Evolutionary conservation across 1,284 basidiomycete genomes (phyloP), one percentile per base, ranked within the genome.

Genomic region (Microbotryomycetes sp.): DNA sequence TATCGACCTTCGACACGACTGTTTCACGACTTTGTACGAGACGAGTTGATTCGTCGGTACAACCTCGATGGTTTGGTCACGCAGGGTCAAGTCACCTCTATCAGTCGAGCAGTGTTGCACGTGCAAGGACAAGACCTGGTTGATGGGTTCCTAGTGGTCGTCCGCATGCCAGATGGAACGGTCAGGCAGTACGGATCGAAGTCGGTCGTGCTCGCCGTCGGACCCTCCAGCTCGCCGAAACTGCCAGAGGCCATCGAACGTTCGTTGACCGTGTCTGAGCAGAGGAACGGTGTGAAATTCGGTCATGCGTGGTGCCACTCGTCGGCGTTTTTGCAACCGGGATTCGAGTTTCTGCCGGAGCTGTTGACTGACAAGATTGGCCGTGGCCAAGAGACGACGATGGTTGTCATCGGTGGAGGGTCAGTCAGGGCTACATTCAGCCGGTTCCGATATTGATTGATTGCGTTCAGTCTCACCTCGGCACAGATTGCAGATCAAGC

Each of bases 341-440:
- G 64, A 2, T 72, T 70, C 49, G 49, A 62, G 2, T 55, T 61
- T 14, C 71, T 71, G 0, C 46, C 61, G 1, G 25, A 61, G 15
- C 6, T 14, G 15, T 25, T 65, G 1, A 50, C 61, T 29, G 49
- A 30, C 28, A 50, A 31, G 23, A 59, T 70, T 0, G 16, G 47
- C 12, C 9, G 3, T 5, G 54, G 69, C 1, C 3, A 53, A 6
- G 12, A 7, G 23, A 68, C 65, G 0, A 68, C 63, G 0, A 65
- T 73, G n/a, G 60, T 76, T 12, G 69, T 76, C 4, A 67, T 77
- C 19, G 76, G 76, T 4, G 76, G 76, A 29, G 76, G 71, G 55
- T 65, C 26, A 55, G 62, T 51, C 22, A n/a, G n/a, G n/a, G n/a
- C n/a, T n/a, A n/a, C n/a, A n/a, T n/a, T n/a, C 0, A 4, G 42